phyloP scores from a whole-genome alignment of 495 filamentous ascomycete genomes.

The Podospora australis region DNA sequence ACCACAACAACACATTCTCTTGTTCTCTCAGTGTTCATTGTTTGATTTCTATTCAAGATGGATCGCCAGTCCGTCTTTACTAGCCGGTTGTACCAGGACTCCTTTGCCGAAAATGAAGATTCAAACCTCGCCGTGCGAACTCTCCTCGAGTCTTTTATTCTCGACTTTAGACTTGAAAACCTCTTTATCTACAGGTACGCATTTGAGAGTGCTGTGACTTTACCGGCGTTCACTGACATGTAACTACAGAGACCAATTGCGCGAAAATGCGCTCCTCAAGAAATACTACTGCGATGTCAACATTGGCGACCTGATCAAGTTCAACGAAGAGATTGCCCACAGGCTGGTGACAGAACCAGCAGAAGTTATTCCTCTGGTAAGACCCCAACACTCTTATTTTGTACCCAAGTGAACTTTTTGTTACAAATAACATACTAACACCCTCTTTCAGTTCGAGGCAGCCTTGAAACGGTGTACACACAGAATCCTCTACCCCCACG shows the following conservation, averaged over 20 bases:
- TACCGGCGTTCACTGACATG: neutral
- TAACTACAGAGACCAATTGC: slow-evolving; percentile 73
- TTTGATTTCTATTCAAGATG: slow-evolving; percentile 43
- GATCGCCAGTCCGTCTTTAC: slow-evolving; percentile 85
- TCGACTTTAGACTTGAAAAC: slow-evolving; percentile 93
- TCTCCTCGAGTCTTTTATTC: slow-evolving; percentile 74
- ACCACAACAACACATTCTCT: slow-evolving; percentile 15
- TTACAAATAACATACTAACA: slow-evolving; percentile 8
- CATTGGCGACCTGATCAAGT: slow-evolving; percentile 91
- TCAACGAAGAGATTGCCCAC: slow-evolving; percentile 93
- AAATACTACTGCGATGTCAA: slow-evolving; percentile 97
- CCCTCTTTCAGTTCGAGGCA: slow-evolving; percentile 65
- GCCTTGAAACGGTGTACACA: slow-evolving; percentile 88
- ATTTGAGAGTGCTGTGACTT: neutral
- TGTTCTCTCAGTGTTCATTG: neutral
- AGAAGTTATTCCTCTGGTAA: slow-evolving; percentile 86
- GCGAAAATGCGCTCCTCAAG: slow-evolving; percentile 91
- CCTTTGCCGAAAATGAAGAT: slow-evolving; percentile 49
- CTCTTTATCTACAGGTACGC: slow-evolving; percentile 81
- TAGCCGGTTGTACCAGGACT: slow-evolving; percentile 40
- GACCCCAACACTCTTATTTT: too few species aligned
- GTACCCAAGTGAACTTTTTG: neutral
- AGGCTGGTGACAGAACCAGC: slow-evolving; percentile 83
- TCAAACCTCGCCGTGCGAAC: slow-evolving; percentile 51
- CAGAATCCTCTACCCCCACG: slow-evolving; percentile 75